Conservation (phyloP, 495 filamentous ascomycete species). For the Xylaria cubensis region DNA sequence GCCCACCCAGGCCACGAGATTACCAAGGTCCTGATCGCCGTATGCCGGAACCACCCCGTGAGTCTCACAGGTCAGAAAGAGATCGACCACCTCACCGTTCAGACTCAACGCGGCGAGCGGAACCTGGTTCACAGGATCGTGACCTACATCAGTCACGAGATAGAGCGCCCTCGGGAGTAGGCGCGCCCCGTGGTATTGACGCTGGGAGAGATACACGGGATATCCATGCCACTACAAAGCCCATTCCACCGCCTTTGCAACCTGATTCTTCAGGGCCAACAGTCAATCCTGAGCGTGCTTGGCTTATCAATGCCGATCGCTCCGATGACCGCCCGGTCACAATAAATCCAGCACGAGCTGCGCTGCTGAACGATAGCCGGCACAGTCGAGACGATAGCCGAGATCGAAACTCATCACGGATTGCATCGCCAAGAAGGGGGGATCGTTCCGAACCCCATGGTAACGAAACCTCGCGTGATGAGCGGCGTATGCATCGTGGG, state of each 20-base stretch:
- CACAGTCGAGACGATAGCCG: constrained; percentile 52
- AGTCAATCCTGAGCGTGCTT: constrained; percentile 53
- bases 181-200: constrained; percentile 42
- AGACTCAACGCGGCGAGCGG: constrained; percentile 44
- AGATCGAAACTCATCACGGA: constrained; percentile 53
- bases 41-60: constrained; percentile 37
- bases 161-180: constrained; percentile 32
- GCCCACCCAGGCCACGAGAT: constrained; percentile 37
- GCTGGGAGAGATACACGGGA: constrained; percentile 42
- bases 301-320: constrained; percentile 48
- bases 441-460: constrained; percentile 46
- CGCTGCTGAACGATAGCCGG: constrained; percentile 56
- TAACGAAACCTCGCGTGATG: constrained; percentile 52
- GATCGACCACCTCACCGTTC: constrained; percentile 38
- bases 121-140: constrained; percentile 46
- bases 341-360: constrained; percentile 64
- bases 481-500: constrained; percentile 51
- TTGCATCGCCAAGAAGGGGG: constrained; percentile 58
- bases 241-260: constrained; percentile 40
- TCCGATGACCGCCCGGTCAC: constrained; percentile 41
- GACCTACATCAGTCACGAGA: constrained; percentile 47
- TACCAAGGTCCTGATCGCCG: constrained; percentile 39
- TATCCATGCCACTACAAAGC: constrained; percentile 32
- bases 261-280: constrained; percentile 48
- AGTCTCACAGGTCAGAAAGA: constrained; percentile 41